Conservation (phyloP, 768 basidiomycete genomes). For the Fibroporia radiculosa region DNA sequence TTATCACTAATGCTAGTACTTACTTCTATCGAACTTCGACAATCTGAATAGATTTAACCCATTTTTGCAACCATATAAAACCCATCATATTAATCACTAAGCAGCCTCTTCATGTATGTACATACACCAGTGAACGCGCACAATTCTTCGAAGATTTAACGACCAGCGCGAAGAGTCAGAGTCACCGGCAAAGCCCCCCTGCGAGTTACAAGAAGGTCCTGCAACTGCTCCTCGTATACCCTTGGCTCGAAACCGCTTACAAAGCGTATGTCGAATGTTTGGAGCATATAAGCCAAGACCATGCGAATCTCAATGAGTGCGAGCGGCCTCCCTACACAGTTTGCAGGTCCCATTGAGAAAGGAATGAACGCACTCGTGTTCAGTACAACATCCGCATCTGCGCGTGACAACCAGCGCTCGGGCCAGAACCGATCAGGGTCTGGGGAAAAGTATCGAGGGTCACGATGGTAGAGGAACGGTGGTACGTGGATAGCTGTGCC, state of each 20-base stretch:
- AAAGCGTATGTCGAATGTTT: slow-evolving; percentile 15
- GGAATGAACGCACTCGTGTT: slow-evolving; percentile 31
- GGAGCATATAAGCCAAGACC: slow-evolving; percentile 23
- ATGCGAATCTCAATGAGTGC: slow-evolving; percentile 31
- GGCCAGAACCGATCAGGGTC: slow-evolving; percentile 34
- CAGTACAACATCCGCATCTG: slow-evolving; percentile 6
- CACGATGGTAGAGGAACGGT: slow-evolving; percentile 35
- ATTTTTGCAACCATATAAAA: too few relatives aligned
- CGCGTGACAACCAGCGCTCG: slow-evolving; percentile 29
- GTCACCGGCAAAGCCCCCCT: slow-evolving; percentile 6
- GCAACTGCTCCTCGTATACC: slow-evolving; percentile 26
- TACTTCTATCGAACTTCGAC: too few relatives aligned
- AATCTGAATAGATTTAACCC: too few relatives aligned
- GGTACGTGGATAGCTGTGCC: slow-evolving; percentile 30
- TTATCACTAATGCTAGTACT: too few relatives aligned
- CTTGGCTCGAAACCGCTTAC: slow-evolving; percentile 12
- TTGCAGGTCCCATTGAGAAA: slow-evolving; percentile 42
- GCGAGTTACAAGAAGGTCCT: slow-evolving; percentile 18
- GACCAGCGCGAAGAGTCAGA: background rate
- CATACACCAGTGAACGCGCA: too few relatives aligned
- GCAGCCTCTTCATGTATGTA: too few relatives aligned
- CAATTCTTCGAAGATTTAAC: too few relatives aligned
- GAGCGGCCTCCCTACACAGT: slow-evolving; percentile 41
- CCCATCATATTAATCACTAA: too few relatives aligned
- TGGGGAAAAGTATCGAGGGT: slow-evolving; percentile 38